Base-by-base conservation (phyloP, 805 yeast genomes). In the Suhomyces xylopsoci region DNA sequence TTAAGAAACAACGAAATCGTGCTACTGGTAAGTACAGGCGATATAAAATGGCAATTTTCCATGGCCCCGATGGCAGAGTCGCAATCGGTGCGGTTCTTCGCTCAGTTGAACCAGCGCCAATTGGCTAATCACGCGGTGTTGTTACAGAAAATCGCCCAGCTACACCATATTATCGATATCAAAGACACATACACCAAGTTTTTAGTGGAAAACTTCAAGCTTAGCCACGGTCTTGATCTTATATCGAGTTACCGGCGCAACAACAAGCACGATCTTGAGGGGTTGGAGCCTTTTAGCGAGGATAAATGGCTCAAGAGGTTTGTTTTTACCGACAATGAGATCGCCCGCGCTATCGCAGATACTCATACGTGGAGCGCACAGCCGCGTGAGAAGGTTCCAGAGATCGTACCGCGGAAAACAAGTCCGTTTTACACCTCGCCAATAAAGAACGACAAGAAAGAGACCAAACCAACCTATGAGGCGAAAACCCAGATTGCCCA, bases 121-220 rank as follows among this genome's bases (percentile, higher is more conserved):
- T 58, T 66, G 36, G 42, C 57, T 7, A 61, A 60, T 50, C 66
- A 67, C 45, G 49, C 55, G 30, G 60, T 55, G 44, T 52, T 65
- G n/a, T 40, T 49, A 24, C 51, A 55, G 38, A 59, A 66, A 50
- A 50, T 64, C 7, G 46, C 52, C 4, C 52, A 56, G 17, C 55
- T 74, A 45, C 60, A 66, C 36, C 53, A 52, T 5, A 43, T 62
- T 12, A 49, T 72, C 3, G 53, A 55, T 2, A 55, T 53, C 5
- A 70, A 70, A 50, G 78, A 73, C 51, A 60, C 63, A 25, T 74
- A 69, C 54, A 64, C 59, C 45, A 58, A 56, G 52, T 74, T 68
- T 42, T 58, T 73, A 40, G 56, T 62, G 25, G 74, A 69, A 45
- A 74, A 73, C 55, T 71, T 69, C 55, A 67, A 61, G 50, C 62